A percentile compares a stretch with the other conserved stretches of the same genome.
These are phyloP conservation scores for Nakazawaea sp. DNA, from an alignment of 805 yeast species.

Conservation along the genomic window DNA sequence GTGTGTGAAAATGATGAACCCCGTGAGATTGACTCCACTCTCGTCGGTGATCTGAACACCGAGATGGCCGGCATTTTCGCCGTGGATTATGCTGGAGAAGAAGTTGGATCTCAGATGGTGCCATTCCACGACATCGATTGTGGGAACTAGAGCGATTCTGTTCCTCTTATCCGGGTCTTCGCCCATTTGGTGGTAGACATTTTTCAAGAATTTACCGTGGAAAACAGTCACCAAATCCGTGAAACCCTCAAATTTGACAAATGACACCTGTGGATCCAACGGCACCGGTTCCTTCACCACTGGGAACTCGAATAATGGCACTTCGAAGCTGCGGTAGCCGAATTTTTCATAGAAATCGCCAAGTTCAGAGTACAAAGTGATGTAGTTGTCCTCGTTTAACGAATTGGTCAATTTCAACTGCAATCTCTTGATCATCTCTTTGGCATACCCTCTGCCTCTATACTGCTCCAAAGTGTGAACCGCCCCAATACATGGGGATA, in stretches of 20 bases:
- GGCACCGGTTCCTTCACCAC: background rate
- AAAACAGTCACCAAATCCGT: conserved; percentile 1
- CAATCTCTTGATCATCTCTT: conserved; percentile 33
- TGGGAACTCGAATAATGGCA: conserved; percentile 16
- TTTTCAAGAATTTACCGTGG: conserved; percentile 2
- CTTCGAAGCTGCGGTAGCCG: conserved; percentile 38
- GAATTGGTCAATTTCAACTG: conserved; percentile 16
- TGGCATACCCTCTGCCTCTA: conserved; percentile 54
- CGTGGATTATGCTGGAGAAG: conserved; percentile 8
- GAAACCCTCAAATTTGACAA: conserved; percentile 8
- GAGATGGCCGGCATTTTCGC: conserved; percentile 6
- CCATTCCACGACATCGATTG: conserved; percentile 32
- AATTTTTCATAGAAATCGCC: conserved; percentile 59
- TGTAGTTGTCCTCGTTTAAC: conserved; percentile 24
- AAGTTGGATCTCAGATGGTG: conserved; percentile 29
- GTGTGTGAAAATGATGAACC: conserved; percentile 39
- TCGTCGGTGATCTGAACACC: conserved; percentile 15
- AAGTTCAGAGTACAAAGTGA: conserved; percentile 64
- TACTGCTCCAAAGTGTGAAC: conserved; percentile 44
- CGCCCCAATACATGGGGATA: conserved; percentile 45
- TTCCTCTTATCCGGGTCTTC: conserved; percentile 14
- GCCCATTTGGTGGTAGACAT: conserved; percentile 16
- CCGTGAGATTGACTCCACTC: conserved; percentile 11
- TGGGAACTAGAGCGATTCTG: conserved; percentile 29
- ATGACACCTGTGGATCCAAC: conserved; percentile 3